These are phyloP conservation scores for Fragilaria crotonensis DNA, from an alignment of 108 stramenopile genomes.

Conservation along the genomic window DNA sequence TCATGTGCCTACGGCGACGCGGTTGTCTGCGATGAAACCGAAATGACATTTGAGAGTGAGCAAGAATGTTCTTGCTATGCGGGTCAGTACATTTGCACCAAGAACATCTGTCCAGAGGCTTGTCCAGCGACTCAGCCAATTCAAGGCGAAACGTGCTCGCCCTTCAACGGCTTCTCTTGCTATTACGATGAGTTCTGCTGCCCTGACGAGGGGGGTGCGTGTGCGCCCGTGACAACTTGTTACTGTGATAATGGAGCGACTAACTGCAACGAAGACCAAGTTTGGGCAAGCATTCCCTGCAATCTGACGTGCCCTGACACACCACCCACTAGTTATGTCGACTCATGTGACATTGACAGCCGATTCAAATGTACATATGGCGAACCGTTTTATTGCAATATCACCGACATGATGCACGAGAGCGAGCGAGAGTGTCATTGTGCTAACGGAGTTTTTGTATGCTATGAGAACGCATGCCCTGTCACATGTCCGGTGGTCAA, in stretches of 20 bases:
- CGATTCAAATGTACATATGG: not conserved
- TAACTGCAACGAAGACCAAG: not conserved
- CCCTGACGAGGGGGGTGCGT: not conserved
- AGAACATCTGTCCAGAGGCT: not conserved
- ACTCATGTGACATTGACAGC: not conserved
- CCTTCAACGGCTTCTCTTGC: not conserved
- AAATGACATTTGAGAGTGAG: not conserved
- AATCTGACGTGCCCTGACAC: not conserved
- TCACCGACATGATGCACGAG: no score
- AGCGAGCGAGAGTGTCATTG: not conserved
- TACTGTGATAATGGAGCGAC: not conserved
- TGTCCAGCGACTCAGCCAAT: not conserved
- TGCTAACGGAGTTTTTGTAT: not conserved
- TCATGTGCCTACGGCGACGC: not conserved
- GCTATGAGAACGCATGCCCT: no score
- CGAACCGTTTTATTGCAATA: not conserved
- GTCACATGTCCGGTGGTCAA: no score
- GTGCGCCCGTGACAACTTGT: not conserved
- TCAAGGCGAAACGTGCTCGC: not conserved
- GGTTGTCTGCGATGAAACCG: not conserved
- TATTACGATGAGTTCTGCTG: not conserved
- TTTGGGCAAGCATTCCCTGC: not conserved
- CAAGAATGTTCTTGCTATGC: not conserved
- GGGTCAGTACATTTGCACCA: not conserved
- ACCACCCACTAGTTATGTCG: not conserved